Base-by-base conservation (phyloP, 768 basidiomycete genomes). In the Boletus sp. region DNA sequence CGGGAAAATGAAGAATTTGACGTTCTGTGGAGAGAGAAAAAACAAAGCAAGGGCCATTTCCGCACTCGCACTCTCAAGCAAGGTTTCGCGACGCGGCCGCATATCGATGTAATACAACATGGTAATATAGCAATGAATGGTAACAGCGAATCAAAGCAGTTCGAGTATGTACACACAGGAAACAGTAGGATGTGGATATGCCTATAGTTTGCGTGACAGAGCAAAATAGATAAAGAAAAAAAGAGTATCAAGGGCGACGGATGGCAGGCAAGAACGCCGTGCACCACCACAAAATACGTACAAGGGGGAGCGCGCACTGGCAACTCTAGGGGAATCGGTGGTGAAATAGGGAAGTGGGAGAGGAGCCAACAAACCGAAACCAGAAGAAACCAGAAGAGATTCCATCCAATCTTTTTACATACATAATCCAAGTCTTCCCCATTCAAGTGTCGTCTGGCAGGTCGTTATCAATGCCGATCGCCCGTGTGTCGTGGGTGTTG, bases 401-500 rank as follows among this genome's bases (percentile, higher is more conserved):
- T 66, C 66, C 66, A 30, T 64, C 67, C 66, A 14, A 55, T 44
- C 43, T 32, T 60, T 68, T 63, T 69, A 66, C 65, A 68, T 69
- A 66, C 65, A 68, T 64, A 66, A 59, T 57, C 55, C 56, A 54
- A 38, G 42, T 46, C 43, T 49, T 58, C 46, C 50, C 59, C 55
- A 32, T 51, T 50, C 53, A 39, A 58, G 48, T 52, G 37, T 52
- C 39, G 47, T 56, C 9, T 17, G 47, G 40, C 47, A 42, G 41
- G 56, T 56, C 51, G 34, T 50, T 46, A 51, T 61, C 53, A 64
- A 39, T 60, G 66, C 59, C 71, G 65, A 49, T 67, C 69, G 21
- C 60, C 59, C 39, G 64, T 51, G 55, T 66, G 66, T 53, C 67
- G 53, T 51, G 75, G 69, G 15, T 82, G 79, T 64, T 83, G 77